Evolutionary conservation across 257 asterid species (phyloP).

Genomic region (Sherardia arvensis): DNA sequence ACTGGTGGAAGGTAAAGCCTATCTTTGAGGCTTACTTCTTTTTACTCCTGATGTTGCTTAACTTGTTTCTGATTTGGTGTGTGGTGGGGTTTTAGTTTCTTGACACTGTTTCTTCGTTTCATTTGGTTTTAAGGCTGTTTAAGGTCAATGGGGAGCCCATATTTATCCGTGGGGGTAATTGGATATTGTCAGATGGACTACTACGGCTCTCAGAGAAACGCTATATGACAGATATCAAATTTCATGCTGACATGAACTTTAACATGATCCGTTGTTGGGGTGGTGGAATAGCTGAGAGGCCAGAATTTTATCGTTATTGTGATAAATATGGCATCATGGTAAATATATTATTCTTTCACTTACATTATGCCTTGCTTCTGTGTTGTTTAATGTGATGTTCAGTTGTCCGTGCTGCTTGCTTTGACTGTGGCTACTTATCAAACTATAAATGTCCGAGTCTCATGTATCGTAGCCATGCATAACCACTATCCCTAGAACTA

Average conservation of each 20-base stretch:
- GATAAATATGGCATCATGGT: slow-evolving; percentile 93
- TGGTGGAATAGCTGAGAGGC: slow-evolving; percentile 96
- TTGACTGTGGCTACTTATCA: background rate
- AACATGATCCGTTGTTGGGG: slow-evolving; percentile 99
- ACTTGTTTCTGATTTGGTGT: background rate
- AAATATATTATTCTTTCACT: background rate
- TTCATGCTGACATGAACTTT: slow-evolving; percentile 98
- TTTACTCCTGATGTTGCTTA: background rate
- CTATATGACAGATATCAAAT: slow-evolving; percentile 72
- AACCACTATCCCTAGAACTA: background rate
- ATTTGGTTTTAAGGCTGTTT: slow-evolving; percentile 50
- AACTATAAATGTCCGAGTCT: background rate
- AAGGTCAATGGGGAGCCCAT: slow-evolving; percentile 85
- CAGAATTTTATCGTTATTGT: slow-evolving; percentile 87
- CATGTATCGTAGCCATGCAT: slow-evolving; percentile 1
- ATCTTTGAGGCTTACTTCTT: background rate
- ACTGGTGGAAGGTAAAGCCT: slow-evolving; percentile 87
- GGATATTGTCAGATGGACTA: slow-evolving; percentile 96
- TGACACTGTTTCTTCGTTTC: background rate
- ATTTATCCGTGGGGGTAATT: slow-evolving; percentile 96
- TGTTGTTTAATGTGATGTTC: background rate
- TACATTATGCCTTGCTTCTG: background rate
- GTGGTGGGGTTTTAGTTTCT: background rate
- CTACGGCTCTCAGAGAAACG: slow-evolving; percentile 79
- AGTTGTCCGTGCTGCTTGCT: background rate